Evolutionary conservation across 192 early-diverging fungal species (phyloP).

Genomic region (Entomortierella chlamydospora): DNA sequence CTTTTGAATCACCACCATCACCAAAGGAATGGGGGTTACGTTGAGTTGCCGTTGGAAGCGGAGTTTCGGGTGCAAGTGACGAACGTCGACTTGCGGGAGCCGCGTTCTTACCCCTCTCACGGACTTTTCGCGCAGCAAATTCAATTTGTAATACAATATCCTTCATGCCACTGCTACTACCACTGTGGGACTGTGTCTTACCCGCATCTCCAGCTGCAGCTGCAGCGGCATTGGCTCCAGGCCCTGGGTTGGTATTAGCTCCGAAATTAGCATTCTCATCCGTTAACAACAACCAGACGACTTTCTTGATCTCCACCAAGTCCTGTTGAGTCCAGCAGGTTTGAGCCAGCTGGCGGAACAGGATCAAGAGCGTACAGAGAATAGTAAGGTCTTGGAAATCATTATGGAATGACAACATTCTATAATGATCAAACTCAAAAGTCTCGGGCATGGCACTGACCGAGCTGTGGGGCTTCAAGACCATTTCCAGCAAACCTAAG

Average conservation of each 20-base stretch:
- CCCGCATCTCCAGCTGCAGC: constrained; percentile 2
- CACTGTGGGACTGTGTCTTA: not conserved
- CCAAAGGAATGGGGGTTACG: not conserved
- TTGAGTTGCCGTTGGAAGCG: not conserved
- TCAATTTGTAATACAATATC: constrained; percentile 55
- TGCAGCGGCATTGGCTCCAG: not conserved
- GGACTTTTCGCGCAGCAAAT: constrained; percentile 50
- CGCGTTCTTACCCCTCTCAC: constrained; percentile 29
- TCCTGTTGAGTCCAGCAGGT: constrained; percentile 46
- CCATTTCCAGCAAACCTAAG: constrained; percentile 50
- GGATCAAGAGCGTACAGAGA: constrained; percentile 50
- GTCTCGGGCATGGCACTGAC: constrained; percentile 50
- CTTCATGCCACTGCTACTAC: constrained; percentile 41
- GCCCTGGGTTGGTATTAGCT: constrained; percentile 23
- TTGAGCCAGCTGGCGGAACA: constrained; percentile 56
- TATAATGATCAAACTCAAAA: constrained; percentile 55
- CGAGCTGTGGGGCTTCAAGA: constrained; percentile 29
- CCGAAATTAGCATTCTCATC: constrained; percentile 53
- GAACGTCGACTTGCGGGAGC: constrained; percentile 9
- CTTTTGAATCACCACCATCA: not conserved
- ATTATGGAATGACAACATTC: constrained; percentile 54
- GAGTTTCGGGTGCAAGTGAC: constrained; percentile 9
- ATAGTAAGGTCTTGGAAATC: constrained; percentile 60
- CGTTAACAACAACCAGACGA: constrained; percentile 44
- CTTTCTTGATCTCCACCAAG: constrained; percentile 54